phyloP scores from a whole-genome alignment of 768 basidiomycete species.

The Xerocomellus dryophilus region DNA sequence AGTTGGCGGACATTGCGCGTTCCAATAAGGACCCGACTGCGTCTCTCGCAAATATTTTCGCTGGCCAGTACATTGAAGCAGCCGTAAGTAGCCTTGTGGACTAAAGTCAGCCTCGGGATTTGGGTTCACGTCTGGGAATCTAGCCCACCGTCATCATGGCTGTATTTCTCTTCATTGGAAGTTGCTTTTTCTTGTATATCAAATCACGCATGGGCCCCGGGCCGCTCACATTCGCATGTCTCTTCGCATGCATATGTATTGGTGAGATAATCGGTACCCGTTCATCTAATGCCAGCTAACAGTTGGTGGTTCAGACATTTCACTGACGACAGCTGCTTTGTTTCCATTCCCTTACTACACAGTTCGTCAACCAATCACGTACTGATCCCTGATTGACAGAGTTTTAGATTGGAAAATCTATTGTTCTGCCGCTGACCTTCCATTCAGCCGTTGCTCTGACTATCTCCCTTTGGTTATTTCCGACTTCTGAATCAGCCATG shows the following conservation, averaged over 20 bases:
- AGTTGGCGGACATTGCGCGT: constrained; percentile 57
- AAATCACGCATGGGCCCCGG: constrained; percentile 61
- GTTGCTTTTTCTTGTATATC: constrained; percentile 53
- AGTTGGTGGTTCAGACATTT: constrained; percentile 44
- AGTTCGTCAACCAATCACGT: constrained; percentile 25
- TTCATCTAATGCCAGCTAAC: neutral
- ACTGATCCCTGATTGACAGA: neutral
- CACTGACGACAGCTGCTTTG: constrained; percentile 53
- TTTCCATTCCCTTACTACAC: constrained; percentile 66
- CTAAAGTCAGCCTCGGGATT: neutral
- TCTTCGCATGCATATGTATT: constrained; percentile 60
- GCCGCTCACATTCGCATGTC: constrained; percentile 52
- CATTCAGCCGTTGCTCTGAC: constrained; percentile 57
- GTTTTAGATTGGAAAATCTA: constrained; percentile 44
- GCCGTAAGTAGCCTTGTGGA: constrained; percentile 27
- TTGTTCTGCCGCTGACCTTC: constrained; percentile 56
- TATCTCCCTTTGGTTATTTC: constrained; percentile 56
- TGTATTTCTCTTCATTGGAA: constrained; percentile 63
- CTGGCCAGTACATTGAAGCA: constrained; percentile 57
- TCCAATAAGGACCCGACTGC: constrained; percentile 39
- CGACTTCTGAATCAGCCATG: constrained; percentile 55
- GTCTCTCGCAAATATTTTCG: constrained; percentile 37
- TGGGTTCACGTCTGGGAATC: neutral
- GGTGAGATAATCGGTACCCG: constrained; percentile 37
- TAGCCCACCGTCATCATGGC: constrained; percentile 59